Evolutionary conservation across 371 early-diverging fungal species (phyloP), one percentile per base, ranked within the genome.

Genomic region (Apophysomyces trapeziformis): DNA sequence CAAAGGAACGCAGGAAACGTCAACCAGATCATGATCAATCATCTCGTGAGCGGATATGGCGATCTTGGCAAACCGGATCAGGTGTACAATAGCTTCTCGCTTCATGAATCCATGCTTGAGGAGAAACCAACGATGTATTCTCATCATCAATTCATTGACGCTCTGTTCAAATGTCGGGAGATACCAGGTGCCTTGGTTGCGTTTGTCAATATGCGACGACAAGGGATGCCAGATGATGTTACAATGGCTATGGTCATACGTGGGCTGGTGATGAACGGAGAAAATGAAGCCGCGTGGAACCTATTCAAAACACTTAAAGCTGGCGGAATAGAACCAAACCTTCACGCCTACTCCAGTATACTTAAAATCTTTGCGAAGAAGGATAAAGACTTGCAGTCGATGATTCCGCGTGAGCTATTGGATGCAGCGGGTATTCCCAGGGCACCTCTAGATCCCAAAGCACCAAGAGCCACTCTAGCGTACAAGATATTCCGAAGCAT

Each of bases 111-210:
- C 18, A 16, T 66, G 45, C 59, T 50, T 18, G 21, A 50, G 38
- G 18, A 37, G 21, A 13, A 56, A 6, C 61, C 65, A 2, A 57
- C 65, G 3, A 38, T 65, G 41, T 39, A 5, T 3, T 60, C 76
- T 14, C 71, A 78, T 13, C 76, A 77, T 37, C 54, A 71, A 39
- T 61, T 75, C 9, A 41, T 73, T 16, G 61, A 79, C 41, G 78
- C 82, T 4, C 13, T 82, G 21, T 82, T 82, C 65, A 71, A 75
- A 18, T 82, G 82, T 38, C 75, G 75, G 5, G 81, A 80, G 41
- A 70, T 80, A 2, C 75, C 81, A 35, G 76, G 71, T 16, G 81
- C 81, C 1, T 37, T 80, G 16, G 26, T 60, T 16, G 74, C 74
- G 1, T 80, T 74, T 67, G 61, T 65, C n/a, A 39, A 64, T n/a